phyloP scores from a whole-genome alignment of 352 stramenopile species.

The Globisporangium rhizosaccharum region DNA sequence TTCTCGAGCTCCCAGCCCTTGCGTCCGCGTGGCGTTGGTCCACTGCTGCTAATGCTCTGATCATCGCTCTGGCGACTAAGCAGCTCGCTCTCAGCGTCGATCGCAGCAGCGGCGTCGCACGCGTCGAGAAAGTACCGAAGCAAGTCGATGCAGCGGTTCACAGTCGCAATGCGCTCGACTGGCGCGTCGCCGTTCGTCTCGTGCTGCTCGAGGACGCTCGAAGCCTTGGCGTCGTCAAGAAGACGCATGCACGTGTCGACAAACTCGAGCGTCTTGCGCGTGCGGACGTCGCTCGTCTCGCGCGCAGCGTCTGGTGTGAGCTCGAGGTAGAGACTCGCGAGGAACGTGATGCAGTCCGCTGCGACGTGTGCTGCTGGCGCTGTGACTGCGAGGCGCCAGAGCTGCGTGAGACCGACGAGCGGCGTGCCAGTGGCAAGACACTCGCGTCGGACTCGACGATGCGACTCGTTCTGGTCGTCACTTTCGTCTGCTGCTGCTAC shows the following conservation, averaged over 20 bases:
- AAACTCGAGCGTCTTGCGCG: conserved; percentile 38
- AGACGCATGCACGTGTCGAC: conserved; percentile 57
- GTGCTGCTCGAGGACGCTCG: conserved; percentile 4
- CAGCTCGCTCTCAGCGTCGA: too few relatives aligned
- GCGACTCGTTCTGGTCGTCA: conserved; percentile 1
- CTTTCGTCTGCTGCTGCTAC: neutral
- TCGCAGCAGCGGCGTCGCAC: conserved; percentile 16
- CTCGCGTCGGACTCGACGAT: conserved; percentile 13
- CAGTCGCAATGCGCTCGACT: conserved; percentile 5
- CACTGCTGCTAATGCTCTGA: neutral
- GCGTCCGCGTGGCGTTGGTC: too few relatives aligned
- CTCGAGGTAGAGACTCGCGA: conserved; percentile 55
- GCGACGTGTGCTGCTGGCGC: conserved; percentile 35
- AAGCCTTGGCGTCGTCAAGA: conserved; percentile 25
- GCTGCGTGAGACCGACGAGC: conserved; percentile 39
- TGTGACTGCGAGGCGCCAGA: conserved; percentile 59
- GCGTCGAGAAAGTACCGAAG: conserved; percentile 66
- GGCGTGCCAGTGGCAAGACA: conserved; percentile 28
- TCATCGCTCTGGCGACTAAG: too few relatives aligned
- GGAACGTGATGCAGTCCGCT: conserved; percentile 56
- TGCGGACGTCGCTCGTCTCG: conserved; percentile 12
- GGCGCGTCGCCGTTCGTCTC: neutral
- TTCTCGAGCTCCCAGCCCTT: conserved; percentile 31
- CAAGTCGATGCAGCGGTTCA: conserved; percentile 65
- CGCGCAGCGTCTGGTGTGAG: conserved; percentile 27